Conservation (phyloP, 306 rosid genomes). For the Lagenaria siceraria region DNA sequence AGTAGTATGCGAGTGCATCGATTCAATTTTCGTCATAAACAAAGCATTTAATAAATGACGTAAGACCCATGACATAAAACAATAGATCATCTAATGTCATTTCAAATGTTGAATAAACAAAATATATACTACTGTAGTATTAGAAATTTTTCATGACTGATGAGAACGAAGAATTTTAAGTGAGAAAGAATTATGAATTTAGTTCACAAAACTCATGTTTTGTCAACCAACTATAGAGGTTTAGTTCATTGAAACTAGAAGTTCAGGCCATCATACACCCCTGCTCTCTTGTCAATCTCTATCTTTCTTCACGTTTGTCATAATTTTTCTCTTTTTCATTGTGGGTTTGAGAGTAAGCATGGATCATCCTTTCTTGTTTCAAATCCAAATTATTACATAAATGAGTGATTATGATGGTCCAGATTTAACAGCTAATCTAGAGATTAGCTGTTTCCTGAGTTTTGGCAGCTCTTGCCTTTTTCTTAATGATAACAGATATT, state of each 20-base stretch:
- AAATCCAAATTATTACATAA: background rate
- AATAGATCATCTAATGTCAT: no score
- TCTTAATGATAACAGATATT: background rate
- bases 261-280: background rate
- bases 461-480: background rate
- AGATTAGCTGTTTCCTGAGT: slow-evolving; percentile 1
- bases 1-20: no score
- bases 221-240: background rate
- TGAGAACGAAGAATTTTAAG: background rate
- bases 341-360: background rate
- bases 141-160: no score
- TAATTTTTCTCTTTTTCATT: background rate
- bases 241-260: background rate
- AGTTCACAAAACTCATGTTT: background rate
- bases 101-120: no score
- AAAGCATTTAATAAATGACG: no score
- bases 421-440: background rate
- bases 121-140: no score
- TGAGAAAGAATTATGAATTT: background rate
- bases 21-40: no score
- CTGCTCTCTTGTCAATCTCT: background rate
- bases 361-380: background rate
- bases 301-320: slow-evolving; percentile 2
- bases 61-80: no score
- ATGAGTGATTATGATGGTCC: background rate